Evolutionary conservation across 352 stramenopile species (phyloP), one percentile per base, ranked within the genome.

Genomic region (Pythium insidiosum): DNA sequence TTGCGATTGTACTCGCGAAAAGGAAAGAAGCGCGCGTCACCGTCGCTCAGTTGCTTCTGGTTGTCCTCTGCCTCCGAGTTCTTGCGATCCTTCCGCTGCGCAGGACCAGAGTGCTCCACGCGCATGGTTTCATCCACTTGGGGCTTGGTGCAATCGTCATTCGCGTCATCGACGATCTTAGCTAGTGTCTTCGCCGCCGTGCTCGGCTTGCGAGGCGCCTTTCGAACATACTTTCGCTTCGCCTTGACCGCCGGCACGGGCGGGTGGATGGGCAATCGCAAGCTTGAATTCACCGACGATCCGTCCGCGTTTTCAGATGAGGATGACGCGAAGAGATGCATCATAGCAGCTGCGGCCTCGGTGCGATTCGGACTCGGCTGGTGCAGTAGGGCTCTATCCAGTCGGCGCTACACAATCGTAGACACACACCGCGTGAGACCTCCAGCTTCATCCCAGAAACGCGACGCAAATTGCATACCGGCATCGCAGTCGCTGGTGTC

Each of bases 1-100:
- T 93, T 93, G 38, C 80, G 75, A 47, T 84, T 93, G 68, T 93
- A 93, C 59, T 90, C 77, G 50, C 77, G 68, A 47, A 84, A 90
- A 6, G 75, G 75, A 30, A 84, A 73, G 44, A 81, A 86, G 10
- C 48, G 39, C 21, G 30, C 42, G n/a, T 61, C 50, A 24, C 45
- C 50, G 6, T 49, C 43, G 13, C 37, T 70, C 15, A 53, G 25
- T 23, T 54, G 9, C 15, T 33, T 33, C 9, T 9, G 9, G 28
- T 33, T 33, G 9, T 33, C 28, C n/a, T n/a, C n/a, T n/a, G n/a
- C n/a, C n/a, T n/a, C n/a, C n/a, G n/a, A n/a, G n/a, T n/a, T n/a
- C n/a, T n/a, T n/a, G n/a, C n/a, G n/a, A n/a, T n/a, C n/a, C n/a
- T n/a, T n/a, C n/a, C n/a, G n/a, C n/a, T n/a, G n/a, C n/a, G n/a